Base-by-base conservation (phyloP, 768 basidiomycete genomes). In the Psilocybe subaeruginosa region DNA sequence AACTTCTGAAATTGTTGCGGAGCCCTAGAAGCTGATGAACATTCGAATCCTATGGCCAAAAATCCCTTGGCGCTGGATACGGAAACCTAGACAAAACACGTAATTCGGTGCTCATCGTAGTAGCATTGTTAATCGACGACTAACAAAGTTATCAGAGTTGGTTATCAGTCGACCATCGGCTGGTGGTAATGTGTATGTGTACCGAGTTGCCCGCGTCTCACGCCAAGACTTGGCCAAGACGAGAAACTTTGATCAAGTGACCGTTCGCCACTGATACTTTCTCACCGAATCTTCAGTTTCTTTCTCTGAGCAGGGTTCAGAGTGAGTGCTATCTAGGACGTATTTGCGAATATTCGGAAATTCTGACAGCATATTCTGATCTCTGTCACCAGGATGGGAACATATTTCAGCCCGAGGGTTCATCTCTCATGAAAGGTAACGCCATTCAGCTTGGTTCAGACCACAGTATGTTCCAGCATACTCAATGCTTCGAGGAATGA, bases 181-280 rank as follows among this genome's bases (percentile, higher is more conserved):
- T 35, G 7, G 6, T 6, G 33, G 9, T 9, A 35, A 35, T 11
- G 7, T 35, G 11, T 35, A 11, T 7, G 6, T 35, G 33, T 11
- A 35, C 48, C 56, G 33, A 16, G 47, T 58, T 49, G 37, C 35
- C 47, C 56, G 19, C 46, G 14, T 50, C 19, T 29, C 48, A 56
- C 58, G 49, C 41, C 58, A 59, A 45, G 51, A 50, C 45, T 8
- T 23, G 23, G 23, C 23, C 23, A 23, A 23, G 23, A 23, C 23
- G 14, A n/a, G 7, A 43, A 43, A 16, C 4, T 4, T 4, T 12
- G 41, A 43, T 43, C 41, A 43, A 43, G n/a, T 43, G 41, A 43
- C 41, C 41, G 14, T 39, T 39, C 37, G 37, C 37, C 37, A 39
- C 37, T 39, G 23, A 23, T 23, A 23, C 23, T 23, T 23, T 23